Percentiles rank a stretch among this genome's conserved stretches.
Conservation (phyloP, 1,139 yeast species). For the Sugiyamaella pinicola region DNA sequence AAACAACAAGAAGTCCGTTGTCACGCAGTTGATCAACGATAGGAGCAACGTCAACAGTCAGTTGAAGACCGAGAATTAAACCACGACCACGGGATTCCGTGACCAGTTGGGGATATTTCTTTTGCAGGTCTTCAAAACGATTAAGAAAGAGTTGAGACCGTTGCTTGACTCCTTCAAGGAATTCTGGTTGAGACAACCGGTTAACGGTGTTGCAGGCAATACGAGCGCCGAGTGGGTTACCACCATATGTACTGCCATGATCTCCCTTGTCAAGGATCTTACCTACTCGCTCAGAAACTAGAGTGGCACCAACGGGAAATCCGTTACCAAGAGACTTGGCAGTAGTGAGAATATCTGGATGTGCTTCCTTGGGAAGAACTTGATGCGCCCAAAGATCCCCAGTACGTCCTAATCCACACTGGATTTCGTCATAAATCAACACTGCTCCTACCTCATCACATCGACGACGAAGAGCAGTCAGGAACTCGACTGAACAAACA, state of each 20-base stretch:
- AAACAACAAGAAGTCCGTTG: constrained; percentile 76
- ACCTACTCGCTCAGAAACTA: constrained; percentile 81
- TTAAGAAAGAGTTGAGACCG: constrained; percentile 59
- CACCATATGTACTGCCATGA: constrained; percentile 98
- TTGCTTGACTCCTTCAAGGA: constrained; percentile 58
- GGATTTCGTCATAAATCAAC: constrained; percentile 92
- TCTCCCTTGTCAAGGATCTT: constrained; percentile 79
- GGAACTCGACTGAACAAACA: constrained; percentile 63
- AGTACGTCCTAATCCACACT: constrained; percentile 92
- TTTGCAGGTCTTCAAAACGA: constrained; percentile 55
- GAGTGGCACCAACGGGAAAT: constrained; percentile 94
- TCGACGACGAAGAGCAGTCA: constrained; percentile 63
- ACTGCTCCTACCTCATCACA: constrained; percentile 73
- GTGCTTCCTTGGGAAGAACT: constrained; percentile 69
- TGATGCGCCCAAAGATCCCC: constrained; percentile 95
- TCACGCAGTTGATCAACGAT: constrained; percentile 72
- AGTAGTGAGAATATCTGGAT: constrained; percentile 90
- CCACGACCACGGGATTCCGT: constrained; percentile 79
- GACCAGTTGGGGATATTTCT: constrained; percentile 60
- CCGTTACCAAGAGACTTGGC: constrained; percentile 98
- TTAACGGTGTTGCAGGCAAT: constrained; percentile 76
- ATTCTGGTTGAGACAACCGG: constrained; percentile 60
- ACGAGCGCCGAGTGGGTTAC: constrained; percentile 89
- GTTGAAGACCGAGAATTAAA: constrained; percentile 79
- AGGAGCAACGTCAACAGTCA: constrained; percentile 63